Conservation (phyloP, 768 basidiomycete species). For the Suillus decipiens region DNA sequence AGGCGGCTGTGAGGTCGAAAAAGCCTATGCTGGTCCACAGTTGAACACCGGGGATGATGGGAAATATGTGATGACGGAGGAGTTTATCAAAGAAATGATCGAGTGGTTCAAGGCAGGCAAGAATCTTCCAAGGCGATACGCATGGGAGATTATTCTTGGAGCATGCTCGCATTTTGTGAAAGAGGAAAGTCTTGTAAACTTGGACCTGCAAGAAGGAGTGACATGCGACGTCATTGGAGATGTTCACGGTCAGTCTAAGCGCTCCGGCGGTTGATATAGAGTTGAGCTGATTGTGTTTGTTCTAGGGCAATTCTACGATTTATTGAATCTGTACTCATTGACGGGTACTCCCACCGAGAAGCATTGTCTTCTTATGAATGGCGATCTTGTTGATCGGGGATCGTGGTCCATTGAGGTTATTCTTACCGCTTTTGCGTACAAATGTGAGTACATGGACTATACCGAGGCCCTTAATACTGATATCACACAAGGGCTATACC, state of each 20-base stretch:
- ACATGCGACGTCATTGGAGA: constrained; percentile 96
- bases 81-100: constrained; percentile 86
- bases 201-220: constrained; percentile 71
- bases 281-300: constrained; percentile 7
- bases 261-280: constrained; percentile 4
- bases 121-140: constrained; percentile 83
- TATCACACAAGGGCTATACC: constrained; percentile 77
- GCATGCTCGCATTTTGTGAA: constrained; percentile 73
- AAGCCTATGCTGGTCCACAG: constrained; percentile 72
- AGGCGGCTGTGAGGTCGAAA: constrained; percentile 83
- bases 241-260: constrained; percentile 70
- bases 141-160: constrained; percentile 94
- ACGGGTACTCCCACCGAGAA: constrained; percentile 83
- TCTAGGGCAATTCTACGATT: constrained; percentile 92
- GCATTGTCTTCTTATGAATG: constrained; percentile 90
- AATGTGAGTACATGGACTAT: constrained; percentile 58
- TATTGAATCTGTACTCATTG: constrained; percentile 82
- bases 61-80: constrained; percentile 70
- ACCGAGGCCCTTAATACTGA: constrained; percentile 13
- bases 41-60: constrained; percentile 60
- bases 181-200: constrained; percentile 80
- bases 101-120: constrained; percentile 95
- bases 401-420: constrained; percentile 95
- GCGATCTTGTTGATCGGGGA: constrained; percentile 97
- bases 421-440: constrained; percentile 90